A percentile compares a stretch with the other conserved stretches of the same genome.
Evolutionary conservation across 805 yeast species (phyloP).

Genomic region (Alloascoidea hylecoeti): DNA sequence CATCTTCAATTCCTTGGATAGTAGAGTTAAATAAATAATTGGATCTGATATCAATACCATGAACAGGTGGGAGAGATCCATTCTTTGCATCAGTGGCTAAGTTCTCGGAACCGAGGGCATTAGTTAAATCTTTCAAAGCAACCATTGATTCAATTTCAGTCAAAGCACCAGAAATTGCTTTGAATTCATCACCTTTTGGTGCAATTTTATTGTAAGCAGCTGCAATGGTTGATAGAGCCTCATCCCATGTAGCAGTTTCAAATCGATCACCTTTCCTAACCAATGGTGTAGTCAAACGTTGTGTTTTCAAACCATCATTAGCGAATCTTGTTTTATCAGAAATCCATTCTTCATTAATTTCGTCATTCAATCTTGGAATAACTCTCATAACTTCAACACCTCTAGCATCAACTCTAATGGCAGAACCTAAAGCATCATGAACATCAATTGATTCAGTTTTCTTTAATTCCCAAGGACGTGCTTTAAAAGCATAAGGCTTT

Average conservation of each 20-base stretch:
- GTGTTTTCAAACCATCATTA: slow-evolving; percentile 74
- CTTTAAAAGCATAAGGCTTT: slow-evolving; percentile 85
- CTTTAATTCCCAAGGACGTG: slow-evolving; percentile 89
- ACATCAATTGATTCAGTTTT: slow-evolving; percentile 81
- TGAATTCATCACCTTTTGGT: slow-evolving; percentile 58
- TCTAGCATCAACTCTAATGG: slow-evolving; percentile 72
- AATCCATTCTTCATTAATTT: slow-evolving; percentile 84
- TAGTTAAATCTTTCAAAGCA: slow-evolving; percentile 66
- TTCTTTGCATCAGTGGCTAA: slow-evolving; percentile 55
- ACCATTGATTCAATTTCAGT: slow-evolving; percentile 76
- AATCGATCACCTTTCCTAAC: slow-evolving; percentile 57
- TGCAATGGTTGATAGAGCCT: slow-evolving; percentile 59
- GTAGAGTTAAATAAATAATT: slow-evolving; percentile 72
- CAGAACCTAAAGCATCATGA: slow-evolving; percentile 71
- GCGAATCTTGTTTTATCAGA: slow-evolving; percentile 81
- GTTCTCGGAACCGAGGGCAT: slow-evolving; percentile 71
- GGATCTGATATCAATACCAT: slow-evolving; percentile 64
- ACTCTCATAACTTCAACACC: slow-evolving; percentile 83
- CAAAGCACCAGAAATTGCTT: slow-evolving; percentile 73
- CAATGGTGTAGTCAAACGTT: slow-evolving; percentile 72
- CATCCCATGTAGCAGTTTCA: slow-evolving; percentile 76
- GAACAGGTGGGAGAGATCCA: slow-evolving; percentile 40
- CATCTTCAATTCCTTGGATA: slow-evolving; percentile 66
- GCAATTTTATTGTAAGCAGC: slow-evolving; percentile 38
- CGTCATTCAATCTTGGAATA: slow-evolving; percentile 75